Conservation (phyloP, 164 flowering plant genomes). For the Houttuynia cordata region DNA sequence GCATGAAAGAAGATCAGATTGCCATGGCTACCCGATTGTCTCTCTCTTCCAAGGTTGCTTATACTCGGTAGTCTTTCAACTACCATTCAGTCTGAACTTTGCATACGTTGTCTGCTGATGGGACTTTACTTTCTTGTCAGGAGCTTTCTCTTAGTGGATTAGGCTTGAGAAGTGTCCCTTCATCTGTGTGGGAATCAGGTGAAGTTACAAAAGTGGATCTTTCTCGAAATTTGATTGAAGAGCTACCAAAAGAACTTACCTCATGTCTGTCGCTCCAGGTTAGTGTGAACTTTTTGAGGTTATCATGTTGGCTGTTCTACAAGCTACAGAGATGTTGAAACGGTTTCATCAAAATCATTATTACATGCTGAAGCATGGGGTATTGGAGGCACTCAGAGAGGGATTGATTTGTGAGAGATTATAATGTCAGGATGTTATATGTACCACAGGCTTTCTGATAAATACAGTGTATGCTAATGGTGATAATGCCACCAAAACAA, state of each 20-base stretch:
- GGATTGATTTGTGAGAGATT: too few species aligned
- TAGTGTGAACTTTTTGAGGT: slow-evolving; percentile 2
- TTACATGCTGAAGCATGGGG: too few species aligned
- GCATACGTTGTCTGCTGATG: too few species aligned
- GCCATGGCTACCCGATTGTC: slow-evolving; percentile 67
- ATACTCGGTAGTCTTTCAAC: background rate
- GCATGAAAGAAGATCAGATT: slow-evolving; percentile 45
- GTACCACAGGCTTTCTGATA: too few species aligned
- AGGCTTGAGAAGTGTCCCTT: slow-evolving; percentile 54
- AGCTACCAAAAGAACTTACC: slow-evolving; percentile 64
- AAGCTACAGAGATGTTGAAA: background rate
- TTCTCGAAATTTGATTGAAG: slow-evolving; percentile 63
- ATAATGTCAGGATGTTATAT: too few species aligned
- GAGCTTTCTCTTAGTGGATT: slow-evolving; percentile 66
- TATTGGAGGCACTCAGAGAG: too few species aligned
- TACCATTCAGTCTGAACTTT: background rate
- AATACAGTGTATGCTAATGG: too few species aligned
- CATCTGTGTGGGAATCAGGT: slow-evolving; percentile 68
- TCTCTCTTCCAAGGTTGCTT: slow-evolving; percentile 61
- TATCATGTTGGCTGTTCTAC: background rate
- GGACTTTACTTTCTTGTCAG: slow-evolving; percentile 24
- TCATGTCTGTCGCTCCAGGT: slow-evolving; percentile 72
- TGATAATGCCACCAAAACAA: too few species aligned
- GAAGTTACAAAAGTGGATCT: slow-evolving; percentile 73
- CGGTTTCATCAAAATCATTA: background rate